Evolutionary conservation across 768 basidiomycete genomes (phyloP).

Genomic region (Phallus indusiatus): DNA sequence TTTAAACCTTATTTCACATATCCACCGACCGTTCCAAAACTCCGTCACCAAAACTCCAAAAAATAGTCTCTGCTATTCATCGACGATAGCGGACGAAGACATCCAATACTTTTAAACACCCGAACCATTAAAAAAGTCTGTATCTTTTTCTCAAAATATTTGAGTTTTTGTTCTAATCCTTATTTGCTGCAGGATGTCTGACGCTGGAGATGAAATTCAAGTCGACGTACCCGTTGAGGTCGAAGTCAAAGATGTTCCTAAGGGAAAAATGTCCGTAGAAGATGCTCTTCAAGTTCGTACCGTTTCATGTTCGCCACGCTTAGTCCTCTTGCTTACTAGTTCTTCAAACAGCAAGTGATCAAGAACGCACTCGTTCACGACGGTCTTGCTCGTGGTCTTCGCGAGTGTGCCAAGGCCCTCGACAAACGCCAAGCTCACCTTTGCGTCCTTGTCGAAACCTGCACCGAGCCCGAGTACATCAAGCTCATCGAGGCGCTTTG

Average conservation of each 20-base stretch:
- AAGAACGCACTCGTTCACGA: constrained; percentile 98
- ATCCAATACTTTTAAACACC: constrained; percentile 30
- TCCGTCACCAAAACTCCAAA: background rate
- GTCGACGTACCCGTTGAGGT: constrained; percentile 80
- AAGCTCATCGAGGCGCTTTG: constrained; percentile 99
- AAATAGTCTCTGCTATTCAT: constrained; percentile 45
- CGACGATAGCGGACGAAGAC: constrained; percentile 96
- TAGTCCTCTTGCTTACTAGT: background rate
- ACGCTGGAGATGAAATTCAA: constrained; percentile 93
- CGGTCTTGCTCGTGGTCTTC: constrained; percentile 94
- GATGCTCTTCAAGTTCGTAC: constrained; percentile 74
- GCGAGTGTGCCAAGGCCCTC: constrained; percentile 95
- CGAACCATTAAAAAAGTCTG: constrained; percentile 14
- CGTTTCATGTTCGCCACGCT: background rate
- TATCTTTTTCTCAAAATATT: background rate
- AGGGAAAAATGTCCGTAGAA: constrained; percentile 93
- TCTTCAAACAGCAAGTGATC: constrained; percentile 73
- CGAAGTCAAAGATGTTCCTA: constrained; percentile 71
- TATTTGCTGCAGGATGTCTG: constrained; percentile 63
- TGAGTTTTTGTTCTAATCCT: background rate
- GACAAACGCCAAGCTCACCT: constrained; percentile 98
- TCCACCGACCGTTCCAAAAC: too few species aligned
- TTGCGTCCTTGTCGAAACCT: constrained; percentile 98
- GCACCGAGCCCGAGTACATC: constrained; percentile 99
- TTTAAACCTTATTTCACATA: background rate